Percentiles rank a stretch among this genome's conserved stretches.
phyloP scores from a whole-genome alignment of 768 basidiomycete species.

The Mycena vulgaris region DNA sequence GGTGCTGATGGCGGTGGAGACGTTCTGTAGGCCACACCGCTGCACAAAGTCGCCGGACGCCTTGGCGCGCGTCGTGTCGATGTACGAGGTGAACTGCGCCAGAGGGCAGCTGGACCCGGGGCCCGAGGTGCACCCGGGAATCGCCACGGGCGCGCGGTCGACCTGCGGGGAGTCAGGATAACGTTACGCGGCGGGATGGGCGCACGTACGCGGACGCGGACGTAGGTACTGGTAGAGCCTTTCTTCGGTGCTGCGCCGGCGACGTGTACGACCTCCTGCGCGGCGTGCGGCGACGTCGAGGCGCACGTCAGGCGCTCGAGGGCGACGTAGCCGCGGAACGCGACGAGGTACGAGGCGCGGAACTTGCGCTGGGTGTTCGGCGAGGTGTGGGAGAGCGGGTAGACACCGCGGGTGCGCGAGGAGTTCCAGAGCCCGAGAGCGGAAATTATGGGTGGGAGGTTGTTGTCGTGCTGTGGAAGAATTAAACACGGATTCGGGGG shows the following conservation, averaged over 20 bases:
- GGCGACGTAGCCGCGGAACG: conserved; percentile 59
- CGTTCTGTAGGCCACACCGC: conserved; percentile 51
- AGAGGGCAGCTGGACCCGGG: conserved; percentile 58
- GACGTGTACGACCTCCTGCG: conserved; percentile 35
- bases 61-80: conserved; percentile 44
- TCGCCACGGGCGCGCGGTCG: conserved; percentile 57
- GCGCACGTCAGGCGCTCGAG: conserved; percentile 57
- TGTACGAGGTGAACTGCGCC: conserved; percentile 49
- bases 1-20: conserved; percentile 44
- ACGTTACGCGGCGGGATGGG: too few relatives aligned
- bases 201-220: conserved; percentile 57
- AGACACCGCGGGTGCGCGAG: conserved; percentile 47
- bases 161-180: too few relatives aligned
- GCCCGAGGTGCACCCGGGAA: conserved; percentile 57
- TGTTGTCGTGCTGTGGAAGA: conserved; percentile 59
- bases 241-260: conserved; percentile 21
- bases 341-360: conserved; percentile 56
- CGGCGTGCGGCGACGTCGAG: neutral
- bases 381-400: conserved; percentile 52
- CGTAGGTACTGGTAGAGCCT: conserved; percentile 38
- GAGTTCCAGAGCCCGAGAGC: conserved; percentile 62
- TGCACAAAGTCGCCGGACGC: conserved; percentile 56
- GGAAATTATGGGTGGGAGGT: conserved; percentile 58
- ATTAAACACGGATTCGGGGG: neutral
- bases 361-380: conserved; percentile 52